Base-by-base conservation (phyloP, 2,329 filamentous ascomycete species). In the Aspergillus sp. region DNA sequence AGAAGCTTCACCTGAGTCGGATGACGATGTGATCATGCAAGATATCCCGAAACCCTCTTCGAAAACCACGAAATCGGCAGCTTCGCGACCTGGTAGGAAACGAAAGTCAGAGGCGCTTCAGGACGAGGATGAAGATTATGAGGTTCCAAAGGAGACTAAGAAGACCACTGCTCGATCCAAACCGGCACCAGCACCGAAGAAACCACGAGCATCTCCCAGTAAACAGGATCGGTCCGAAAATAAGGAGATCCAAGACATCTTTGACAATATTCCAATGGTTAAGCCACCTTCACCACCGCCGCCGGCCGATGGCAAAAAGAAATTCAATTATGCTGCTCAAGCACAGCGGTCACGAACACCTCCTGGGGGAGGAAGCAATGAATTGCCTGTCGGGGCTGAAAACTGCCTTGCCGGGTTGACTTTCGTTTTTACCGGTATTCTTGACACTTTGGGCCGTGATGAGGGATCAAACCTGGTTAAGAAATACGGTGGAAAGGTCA, bases 371-470 rank as follows among this genome's bases (percentile, higher is more conserved):
- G 82, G 81, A 8, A 71, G 76, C 7, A 81, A 75, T 28, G 88
- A 95, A 11, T 71, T 96, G 39, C 93, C 93, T 0, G 78, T 81
- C 13, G 93, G 93, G 6, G 83, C 83, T 41, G 88, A 93, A 8
- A 94, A 96, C 56, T 98, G 93, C 61, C 78, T 98, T 44, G 83
- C 84, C 43, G 93, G 94, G 0, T 75, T 97, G 43, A 86, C 82
- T 0, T 98, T 98, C 60, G 93, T 98, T 27, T 98, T 98, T 58
- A 98, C 94, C 0, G 93, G 93, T 26, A 77, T 96, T 26, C 73
- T 97, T 33, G 79, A 87, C 48, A 83, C 80, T 0, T 79, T 97
- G 44, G 83, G 86, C 36, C 83, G 93, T 48, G 90, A 95, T 5
- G 90, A 95, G 56, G 91, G 82, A 1, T 85, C 90, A 52, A 83